These are phyloP conservation scores for Globisporangium spiculum DNA, from an alignment of 352 stramenopile genomes.

Conservation along the genomic window DNA sequence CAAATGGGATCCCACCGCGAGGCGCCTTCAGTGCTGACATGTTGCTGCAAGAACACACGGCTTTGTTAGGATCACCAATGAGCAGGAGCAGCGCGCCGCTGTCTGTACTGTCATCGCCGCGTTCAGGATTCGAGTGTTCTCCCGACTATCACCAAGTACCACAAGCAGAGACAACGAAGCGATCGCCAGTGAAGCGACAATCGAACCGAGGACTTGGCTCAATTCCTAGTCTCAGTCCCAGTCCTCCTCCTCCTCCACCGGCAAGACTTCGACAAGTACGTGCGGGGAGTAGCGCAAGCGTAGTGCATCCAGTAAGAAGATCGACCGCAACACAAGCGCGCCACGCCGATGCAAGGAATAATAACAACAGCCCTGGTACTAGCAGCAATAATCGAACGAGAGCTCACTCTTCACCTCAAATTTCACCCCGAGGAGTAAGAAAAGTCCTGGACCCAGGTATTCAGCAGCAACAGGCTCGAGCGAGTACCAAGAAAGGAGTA, in stretches of 20 bases:
- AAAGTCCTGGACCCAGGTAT: not conserved
- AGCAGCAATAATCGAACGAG: not conserved
- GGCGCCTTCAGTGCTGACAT: slow-evolving; percentile 40
- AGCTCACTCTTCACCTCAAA: not conserved
- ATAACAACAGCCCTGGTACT: not conserved
- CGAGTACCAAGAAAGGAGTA: not conserved
- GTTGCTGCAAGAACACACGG: slow-evolving; percentile 5
- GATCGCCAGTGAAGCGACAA: not conserved
- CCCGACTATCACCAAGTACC: not conserved
- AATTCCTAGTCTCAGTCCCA: not conserved
- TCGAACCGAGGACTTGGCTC: not conserved
- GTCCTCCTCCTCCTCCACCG: not conserved
- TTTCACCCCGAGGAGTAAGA: not conserved
- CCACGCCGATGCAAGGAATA: not conserved
- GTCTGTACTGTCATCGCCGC: slow-evolving; percentile 7
- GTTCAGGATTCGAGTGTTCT: slow-evolving; percentile 14
- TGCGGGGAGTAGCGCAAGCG: not conserved
- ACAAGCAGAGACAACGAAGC: not conserved
- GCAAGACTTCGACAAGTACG: not conserved
- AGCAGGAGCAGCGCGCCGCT: not conserved
- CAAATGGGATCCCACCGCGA: slow-evolving; percentile 24
- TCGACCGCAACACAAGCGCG: not conserved
- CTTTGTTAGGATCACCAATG: not conserved
- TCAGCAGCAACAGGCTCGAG: not conserved
- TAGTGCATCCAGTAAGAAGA: not conserved